phyloP scores from a whole-genome alignment of 306 rosid genomes.

The Cicer bijugum region DNA sequence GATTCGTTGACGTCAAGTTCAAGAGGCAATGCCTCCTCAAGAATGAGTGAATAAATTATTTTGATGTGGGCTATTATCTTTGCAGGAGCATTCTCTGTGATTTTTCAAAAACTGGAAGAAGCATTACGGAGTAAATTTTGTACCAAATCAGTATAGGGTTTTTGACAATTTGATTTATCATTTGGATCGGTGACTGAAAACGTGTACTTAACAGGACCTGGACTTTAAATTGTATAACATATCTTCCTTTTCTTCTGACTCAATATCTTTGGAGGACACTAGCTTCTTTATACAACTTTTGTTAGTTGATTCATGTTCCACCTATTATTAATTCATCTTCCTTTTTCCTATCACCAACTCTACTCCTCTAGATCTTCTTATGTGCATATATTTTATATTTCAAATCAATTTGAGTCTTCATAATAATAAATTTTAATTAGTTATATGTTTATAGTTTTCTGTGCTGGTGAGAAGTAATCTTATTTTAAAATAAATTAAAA shows the following conservation, averaged over 20 bases:
- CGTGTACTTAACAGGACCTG: not conserved
- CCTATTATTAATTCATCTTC: too few species aligned
- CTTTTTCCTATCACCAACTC: too few species aligned
- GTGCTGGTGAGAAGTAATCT: too few species aligned
- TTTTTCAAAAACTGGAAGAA: conserved; percentile 67
- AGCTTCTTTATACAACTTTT: too few species aligned
- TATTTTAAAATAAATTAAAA: too few species aligned
- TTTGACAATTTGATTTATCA: conserved; percentile 29
- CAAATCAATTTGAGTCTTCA: too few species aligned
- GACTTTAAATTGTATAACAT: not conserved
- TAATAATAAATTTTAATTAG: too few species aligned
- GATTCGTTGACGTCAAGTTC: conserved; percentile 15
- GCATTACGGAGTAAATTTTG: conserved; percentile 58
- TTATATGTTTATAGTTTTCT: too few species aligned
- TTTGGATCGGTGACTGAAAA: conserved; percentile 21
- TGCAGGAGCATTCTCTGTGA: conserved; percentile 68
- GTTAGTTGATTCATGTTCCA: too few species aligned
- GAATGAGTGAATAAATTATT: conserved; percentile 14
- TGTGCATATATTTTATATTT: too few species aligned
- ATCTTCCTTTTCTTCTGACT: not conserved
- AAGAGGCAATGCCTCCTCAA: conserved; percentile 13
- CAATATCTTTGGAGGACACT: too few species aligned
- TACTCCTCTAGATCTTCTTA: too few species aligned
- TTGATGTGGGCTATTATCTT: conserved; percentile 30
- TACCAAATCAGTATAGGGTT: conserved; percentile 42